These are phyloP conservation scores for Arthrobotrys iridis DNA, from an alignment of 2,329 filamentous ascomycete species.

Conservation along the genomic window DNA sequence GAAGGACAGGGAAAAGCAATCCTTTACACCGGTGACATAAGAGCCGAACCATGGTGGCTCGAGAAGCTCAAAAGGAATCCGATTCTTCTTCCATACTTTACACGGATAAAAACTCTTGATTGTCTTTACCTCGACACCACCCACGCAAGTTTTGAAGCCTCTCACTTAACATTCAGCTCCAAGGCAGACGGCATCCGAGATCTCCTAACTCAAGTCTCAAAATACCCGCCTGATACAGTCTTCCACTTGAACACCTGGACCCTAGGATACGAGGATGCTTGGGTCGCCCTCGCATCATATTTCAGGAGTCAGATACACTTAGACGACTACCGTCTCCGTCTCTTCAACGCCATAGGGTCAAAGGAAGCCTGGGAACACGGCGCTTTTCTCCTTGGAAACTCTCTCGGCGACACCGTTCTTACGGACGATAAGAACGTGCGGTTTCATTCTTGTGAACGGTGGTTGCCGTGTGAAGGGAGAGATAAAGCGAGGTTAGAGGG, in stretches of 20 bases:
- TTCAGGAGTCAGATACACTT: slow-evolving; percentile 80
- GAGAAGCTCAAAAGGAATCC: slow-evolving; percentile 77
- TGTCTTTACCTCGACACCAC: slow-evolving; percentile 91
- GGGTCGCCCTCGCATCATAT: slow-evolving; percentile 79
- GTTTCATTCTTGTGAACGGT: slow-evolving; percentile 87
- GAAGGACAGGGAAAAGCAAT: slow-evolving; percentile 77
- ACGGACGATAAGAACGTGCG: slow-evolving; percentile 71
- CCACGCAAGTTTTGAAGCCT: slow-evolving; percentile 63
- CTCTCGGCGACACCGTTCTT: slow-evolving; percentile 74
- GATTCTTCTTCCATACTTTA: slow-evolving; percentile 76
- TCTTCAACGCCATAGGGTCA: slow-evolving; percentile 74
- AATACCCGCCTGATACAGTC: slow-evolving; percentile 76
- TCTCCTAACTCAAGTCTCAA: slow-evolving; percentile 73
- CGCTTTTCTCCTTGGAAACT: slow-evolving; percentile 74
- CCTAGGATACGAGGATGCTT: slow-evolving; percentile 92
- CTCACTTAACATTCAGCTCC: slow-evolving; percentile 64
- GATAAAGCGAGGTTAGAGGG: slow-evolving; percentile 61
- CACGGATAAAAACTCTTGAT: slow-evolving; percentile 74
- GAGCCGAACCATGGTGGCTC: slow-evolving; percentile 86
- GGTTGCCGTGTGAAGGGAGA: slow-evolving; percentile 64
- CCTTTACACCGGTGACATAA: slow-evolving; percentile 88
- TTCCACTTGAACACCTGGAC: slow-evolving; percentile 93
- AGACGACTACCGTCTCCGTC: slow-evolving; percentile 78
- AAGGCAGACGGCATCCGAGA: slow-evolving; percentile 79
- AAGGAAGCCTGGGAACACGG: slow-evolving; percentile 62